Base-by-base conservation (phyloP, 371 early-diverging fungal genomes). In the Mucor velutinosus region DNA sequence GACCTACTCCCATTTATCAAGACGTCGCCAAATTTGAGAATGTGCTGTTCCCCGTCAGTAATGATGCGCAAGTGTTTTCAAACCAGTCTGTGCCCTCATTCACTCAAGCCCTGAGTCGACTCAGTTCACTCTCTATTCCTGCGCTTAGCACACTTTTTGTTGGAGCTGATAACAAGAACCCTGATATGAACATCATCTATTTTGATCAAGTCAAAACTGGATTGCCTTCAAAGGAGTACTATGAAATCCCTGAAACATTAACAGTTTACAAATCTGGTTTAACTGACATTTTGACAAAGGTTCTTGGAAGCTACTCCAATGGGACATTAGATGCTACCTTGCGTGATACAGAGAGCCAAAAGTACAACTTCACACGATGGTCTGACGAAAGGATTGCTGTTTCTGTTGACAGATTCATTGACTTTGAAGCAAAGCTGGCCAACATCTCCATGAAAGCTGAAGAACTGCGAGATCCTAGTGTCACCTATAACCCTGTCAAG, bases 151-250 rank as follows among this genome's bases (percentile, higher is more conserved):
- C 56, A 3, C 39, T 86, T 43, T 70, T 55, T 5, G 76, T 86
- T 6, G 74, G 66, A 7, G 59, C 76, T 6, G 89, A 89, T 66
- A 72, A 73, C 45, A 84, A 82, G 55, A 60, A 85, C 23, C 87
- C 86, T 12, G 65, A 71, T 17, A 39, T 39, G 3, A 74, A 81
- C 65, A 62, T 68, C 15, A 70, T 89, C 25, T 63, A 60, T 10
- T 59, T 89, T n/a, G 59, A 51, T 7, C 87, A 88, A 65, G 73
- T 74, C 4, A 76, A 69, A 0, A 66, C 85, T 17, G 74, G 75
- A 2, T 65, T 86, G 21, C 88, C 88, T 21, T 82, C 88, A n/a
- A 88, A 85, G 55, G 85, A 86, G 45, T 88, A 88, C 56, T 89
- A 88, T 58, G 64, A 70, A 23, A 80, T 87, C 27, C 32, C 71